Base-by-base conservation (phyloP, 345 rosid genomes). In the Nasturtium officinale region DNA sequence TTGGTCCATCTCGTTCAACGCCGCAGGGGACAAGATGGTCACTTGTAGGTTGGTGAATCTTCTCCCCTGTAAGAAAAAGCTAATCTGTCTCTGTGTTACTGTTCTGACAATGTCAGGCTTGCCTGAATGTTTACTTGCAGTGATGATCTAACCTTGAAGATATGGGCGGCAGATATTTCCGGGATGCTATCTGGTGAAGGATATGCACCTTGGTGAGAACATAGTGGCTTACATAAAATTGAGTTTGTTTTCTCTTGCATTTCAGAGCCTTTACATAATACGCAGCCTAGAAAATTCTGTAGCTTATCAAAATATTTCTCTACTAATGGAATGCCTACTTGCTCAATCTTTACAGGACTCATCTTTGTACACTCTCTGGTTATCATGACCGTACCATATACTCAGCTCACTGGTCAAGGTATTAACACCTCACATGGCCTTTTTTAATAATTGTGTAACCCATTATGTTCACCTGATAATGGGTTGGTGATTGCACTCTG, bases 401-500 rank as follows among this genome's bases (percentile, higher is more conserved):
- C 84, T 91, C 99, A 72, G 88, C 87, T 85, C 85, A 91, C 64
- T 91, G 96, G 96, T 95, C 97, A 85, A 91, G 99, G 99, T 91
- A 88, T 23, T 23, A 23, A 23, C 25, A 23, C 25, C 25, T 23
- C 25, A 1, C 25, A 23, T 23, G n/a, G n/a, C 2, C 2, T 23
- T 23, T 23, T 23, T 23, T 23, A 23, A 23, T 23, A 1, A 23
- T 23, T 1, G 25, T 23, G 25, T 23, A 23, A 23, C 25, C 25
- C 25, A 60, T 26, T 50, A 3, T 30, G 25, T 35, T 35, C 12
- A 33, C n/a, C n/a, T n/a, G n/a, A n/a, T n/a, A n/a, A n/a, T n/a
- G n/a, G n/a, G n/a, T n/a, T n/a, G n/a, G n/a, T 33, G 9, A 6
- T 33, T 25, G 28, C 51, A 58, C 43, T 28, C 33, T 0, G 4